These are phyloP conservation scores for Sclerotinia sclerotiorum DNA, from an alignment of 2,329 filamentous ascomycete genomes.

Conservation along the genomic window DNA sequence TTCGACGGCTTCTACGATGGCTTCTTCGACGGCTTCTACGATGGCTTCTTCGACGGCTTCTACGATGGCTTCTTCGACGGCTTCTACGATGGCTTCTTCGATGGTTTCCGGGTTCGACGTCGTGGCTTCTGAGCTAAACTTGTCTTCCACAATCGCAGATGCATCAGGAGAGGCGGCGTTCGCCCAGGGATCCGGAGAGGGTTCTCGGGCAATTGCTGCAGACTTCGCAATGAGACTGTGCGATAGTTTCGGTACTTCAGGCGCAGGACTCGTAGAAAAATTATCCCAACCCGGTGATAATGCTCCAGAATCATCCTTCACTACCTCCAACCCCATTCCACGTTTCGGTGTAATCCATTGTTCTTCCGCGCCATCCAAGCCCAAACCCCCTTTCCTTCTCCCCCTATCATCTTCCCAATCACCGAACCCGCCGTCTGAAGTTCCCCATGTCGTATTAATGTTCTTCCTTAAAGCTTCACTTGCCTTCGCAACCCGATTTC, in stretches of 20 bases:
- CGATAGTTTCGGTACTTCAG: conserved; percentile 22
- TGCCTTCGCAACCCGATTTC: conserved; percentile 25
- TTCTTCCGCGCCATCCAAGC: conserved; percentile 29
- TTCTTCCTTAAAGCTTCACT: conserved; percentile 30
- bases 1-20: background rate
- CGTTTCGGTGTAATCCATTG: conserved; percentile 24
- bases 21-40: background rate
- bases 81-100: background rate
- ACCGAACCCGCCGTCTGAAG: conserved; percentile 34
- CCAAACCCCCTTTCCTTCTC: conserved; percentile 21
- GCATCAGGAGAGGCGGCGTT: background rate
- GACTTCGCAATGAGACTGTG: conserved; percentile 27
- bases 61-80: background rate
- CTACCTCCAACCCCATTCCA: conserved; percentile 10
- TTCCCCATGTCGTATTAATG: conserved; percentile 35
- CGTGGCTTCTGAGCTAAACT: background rate
- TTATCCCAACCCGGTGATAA: conserved; percentile 28
- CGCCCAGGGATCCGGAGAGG: conserved; percentile 39
- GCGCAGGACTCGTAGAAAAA: background rate
- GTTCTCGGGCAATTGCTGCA: conserved; percentile 28
- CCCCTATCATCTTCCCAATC: conserved; percentile 34
- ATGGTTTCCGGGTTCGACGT: background rate
- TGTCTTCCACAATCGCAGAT: background rate
- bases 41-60: background rate
- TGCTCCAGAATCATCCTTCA: conserved; percentile 20